Evolutionary conservation across 2,329 filamentous ascomycete genomes (phyloP).

Genomic region (Neophaeococcomyces mojaviensis): DNA sequence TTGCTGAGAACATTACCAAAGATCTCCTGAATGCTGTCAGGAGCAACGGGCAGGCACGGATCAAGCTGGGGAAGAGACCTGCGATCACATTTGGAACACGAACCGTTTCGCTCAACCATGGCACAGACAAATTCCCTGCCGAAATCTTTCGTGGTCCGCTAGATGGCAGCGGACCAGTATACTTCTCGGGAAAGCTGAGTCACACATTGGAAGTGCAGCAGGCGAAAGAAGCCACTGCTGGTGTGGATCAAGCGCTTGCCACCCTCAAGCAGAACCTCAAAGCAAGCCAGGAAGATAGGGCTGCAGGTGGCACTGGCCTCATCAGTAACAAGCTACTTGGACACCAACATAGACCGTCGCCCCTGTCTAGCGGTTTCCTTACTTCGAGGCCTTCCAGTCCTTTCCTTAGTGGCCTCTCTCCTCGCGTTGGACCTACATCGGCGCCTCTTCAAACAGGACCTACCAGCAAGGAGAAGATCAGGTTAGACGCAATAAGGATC

Average conservation of each 20-base stretch:
- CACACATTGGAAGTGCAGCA: slow-evolving; percentile 51
- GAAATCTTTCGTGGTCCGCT: slow-evolving; percentile 48
- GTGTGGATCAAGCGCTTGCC: slow-evolving; percentile 53
- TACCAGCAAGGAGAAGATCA: slow-evolving; percentile 24
- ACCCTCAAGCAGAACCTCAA: slow-evolving; percentile 53
- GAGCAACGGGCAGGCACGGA: slow-evolving; percentile 35
- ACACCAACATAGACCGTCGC: slow-evolving; percentile 26
- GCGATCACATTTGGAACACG: slow-evolving; percentile 52
- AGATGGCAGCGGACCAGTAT: slow-evolving; percentile 40
- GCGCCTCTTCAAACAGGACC: slow-evolving; percentile 28
- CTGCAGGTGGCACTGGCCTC: slow-evolving; percentile 47
- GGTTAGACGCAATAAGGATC: slow-evolving; percentile 37
- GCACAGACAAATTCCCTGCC: slow-evolving; percentile 46
- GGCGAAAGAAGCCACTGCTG: slow-evolving; percentile 47
- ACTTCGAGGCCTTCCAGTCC: slow-evolving; percentile 37
- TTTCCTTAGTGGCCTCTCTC: slow-evolving; percentile 30
- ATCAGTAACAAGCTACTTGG: slow-evolving; percentile 27
- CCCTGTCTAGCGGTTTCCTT: slow-evolving; percentile 10
- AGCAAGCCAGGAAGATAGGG: slow-evolving; percentile 52
- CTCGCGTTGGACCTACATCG: slow-evolving; percentile 37
- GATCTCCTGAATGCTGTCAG: slow-evolving; percentile 39
- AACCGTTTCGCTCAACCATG: slow-evolving; percentile 47
- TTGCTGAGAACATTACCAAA: slow-evolving; percentile 37
- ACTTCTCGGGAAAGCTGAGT: slow-evolving; percentile 50
- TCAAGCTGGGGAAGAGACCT: slow-evolving; percentile 44